Conservation (phyloP, 2,329 filamentous ascomycete species). For the Dissoconium aciculare region DNA sequence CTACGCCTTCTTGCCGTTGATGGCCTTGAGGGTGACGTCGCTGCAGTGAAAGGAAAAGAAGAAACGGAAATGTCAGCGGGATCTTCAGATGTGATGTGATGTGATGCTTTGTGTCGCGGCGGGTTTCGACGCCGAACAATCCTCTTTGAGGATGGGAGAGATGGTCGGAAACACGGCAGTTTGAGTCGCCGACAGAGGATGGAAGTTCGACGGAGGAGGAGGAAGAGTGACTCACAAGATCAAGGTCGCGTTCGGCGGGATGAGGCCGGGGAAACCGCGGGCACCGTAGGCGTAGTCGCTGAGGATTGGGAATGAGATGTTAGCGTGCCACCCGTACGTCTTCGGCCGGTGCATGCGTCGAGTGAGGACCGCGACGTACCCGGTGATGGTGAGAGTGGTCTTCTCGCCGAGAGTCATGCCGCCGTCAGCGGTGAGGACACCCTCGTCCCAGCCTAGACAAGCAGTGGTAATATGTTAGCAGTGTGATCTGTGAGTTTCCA, state of each 20-base stretch:
- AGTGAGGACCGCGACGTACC: conserved; percentile 37
- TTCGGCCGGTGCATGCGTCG: not conserved
- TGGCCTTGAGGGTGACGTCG: conserved; percentile 53
- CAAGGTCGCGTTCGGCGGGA: conserved; percentile 59
- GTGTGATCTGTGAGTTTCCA: no score
- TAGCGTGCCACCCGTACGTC: not conserved
- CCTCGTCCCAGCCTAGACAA: conserved; percentile 43
- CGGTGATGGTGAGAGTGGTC: conserved; percentile 65
- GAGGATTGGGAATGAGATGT: conserved; percentile 4
- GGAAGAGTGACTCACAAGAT: conserved; percentile 81
- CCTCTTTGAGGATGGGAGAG: not conserved
- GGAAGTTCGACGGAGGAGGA: no score
- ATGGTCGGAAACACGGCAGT: not conserved
- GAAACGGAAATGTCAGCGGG: no score
- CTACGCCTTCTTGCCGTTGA: conserved; percentile 38
- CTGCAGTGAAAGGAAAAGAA: conserved; percentile 26
- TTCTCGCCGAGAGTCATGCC: conserved; percentile 87
- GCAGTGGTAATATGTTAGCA: no score
- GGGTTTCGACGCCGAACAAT: not conserved
- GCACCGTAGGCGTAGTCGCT: conserved; percentile 53
- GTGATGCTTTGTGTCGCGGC: no score
- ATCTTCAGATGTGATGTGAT: no score
- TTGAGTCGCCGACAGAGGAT: no score
- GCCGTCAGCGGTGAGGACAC: conserved; percentile 39
- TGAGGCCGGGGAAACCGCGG: conserved; percentile 59